These are phyloP conservation scores for Candida quercuum DNA, from an alignment of 805 yeast species.

Conservation along the genomic window DNA sequence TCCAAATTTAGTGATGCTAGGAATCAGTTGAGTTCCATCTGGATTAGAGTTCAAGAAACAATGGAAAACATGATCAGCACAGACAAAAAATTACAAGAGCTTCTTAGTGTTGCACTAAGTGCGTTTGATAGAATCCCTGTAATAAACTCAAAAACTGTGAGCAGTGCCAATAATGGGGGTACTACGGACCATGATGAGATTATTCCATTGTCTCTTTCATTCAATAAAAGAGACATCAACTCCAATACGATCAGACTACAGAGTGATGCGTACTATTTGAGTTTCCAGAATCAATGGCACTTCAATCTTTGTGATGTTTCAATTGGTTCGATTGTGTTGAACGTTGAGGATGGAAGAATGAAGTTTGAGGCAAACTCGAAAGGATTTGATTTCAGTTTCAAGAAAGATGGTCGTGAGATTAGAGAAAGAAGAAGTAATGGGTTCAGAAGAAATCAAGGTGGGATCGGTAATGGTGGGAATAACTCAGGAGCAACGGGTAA, in stretches of 20 bases:
- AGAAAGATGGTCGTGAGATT: slow-evolving; percentile 26
- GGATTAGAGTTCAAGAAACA: slow-evolving; percentile 54
- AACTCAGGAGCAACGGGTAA: slow-evolving; percentile 2
- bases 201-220: slow-evolving; percentile 35
- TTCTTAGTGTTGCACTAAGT: slow-evolving; percentile 50
- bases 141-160: slow-evolving; percentile 25
- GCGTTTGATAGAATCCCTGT: slow-evolving; percentile 61
- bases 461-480: neutral
- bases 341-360: slow-evolving; percentile 40
- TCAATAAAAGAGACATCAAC: slow-evolving; percentile 34
- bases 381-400: slow-evolving; percentile 61
- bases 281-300: slow-evolving; percentile 75
- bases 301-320: slow-evolving; percentile 62
- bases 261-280: slow-evolving; percentile 56
- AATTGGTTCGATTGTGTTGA: slow-evolving; percentile 43
- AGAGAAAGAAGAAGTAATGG: slow-evolving; percentile 16
- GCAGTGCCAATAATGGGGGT: slow-evolving; percentile 2
- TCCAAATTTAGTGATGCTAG: slow-evolving; percentile 58
- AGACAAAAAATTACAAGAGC: slow-evolving; percentile 38
- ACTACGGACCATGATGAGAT: slow-evolving; percentile 30
- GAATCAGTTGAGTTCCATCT: slow-evolving; percentile 54
- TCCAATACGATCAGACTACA: slow-evolving; percentile 40
- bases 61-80: slow-evolving; percentile 37
- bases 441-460: slow-evolving; percentile 10
- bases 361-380: slow-evolving; percentile 46